Base-by-base conservation (phyloP, 2,329 filamentous ascomycete species). In the Xylaria sp. region DNA sequence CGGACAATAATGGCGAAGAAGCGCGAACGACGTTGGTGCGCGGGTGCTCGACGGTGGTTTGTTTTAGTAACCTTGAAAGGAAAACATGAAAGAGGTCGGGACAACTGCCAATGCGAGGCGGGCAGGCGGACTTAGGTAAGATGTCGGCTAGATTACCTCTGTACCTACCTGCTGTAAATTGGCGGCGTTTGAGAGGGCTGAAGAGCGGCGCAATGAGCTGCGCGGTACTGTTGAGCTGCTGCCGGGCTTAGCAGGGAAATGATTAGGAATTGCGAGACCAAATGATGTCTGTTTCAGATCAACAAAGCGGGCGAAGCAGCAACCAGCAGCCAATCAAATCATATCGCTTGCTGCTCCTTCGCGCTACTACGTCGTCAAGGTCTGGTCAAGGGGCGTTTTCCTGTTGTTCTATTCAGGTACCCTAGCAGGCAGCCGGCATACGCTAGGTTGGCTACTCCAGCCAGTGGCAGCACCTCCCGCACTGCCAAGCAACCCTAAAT, bases 241-340 rank as follows among this genome's bases (percentile, higher is more conserved):
- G 51, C 40, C 36, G 20, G 40, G 66, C 60, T 49, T 49, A 58
- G 59, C 64, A 53, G 36, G 49, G 38, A 49, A 68, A 63, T 59
- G 65, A 65, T 59, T 53, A 61, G 65, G 68, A 69, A 67, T 66
- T 64, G 61, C 48, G 58, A 42, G 40, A 44, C 59, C 48, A 68
- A 64, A 70, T 66, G 59, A 70, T 60, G 63, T 65, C 56, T 53
- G 70, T 72, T 72, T 72, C 70, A 72, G 70, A 72, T 68, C 68
- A 68, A 67, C 70, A 66, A 71, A 69, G 68, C 65, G 63, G 70
- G 70, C 70, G 70, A 63, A 72, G 70, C 66, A 69, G 56, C 48
- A 53, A 51, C 58, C 48, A 42, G 5, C 23, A 31, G 57, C 70
- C 68, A 72, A 72, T 69, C 63, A 67, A 11, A 60, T 46, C 33